Evolutionary conservation across 2,329 filamentous ascomycete species (phyloP).

Genomic region (Diaporthe amygdali): DNA sequence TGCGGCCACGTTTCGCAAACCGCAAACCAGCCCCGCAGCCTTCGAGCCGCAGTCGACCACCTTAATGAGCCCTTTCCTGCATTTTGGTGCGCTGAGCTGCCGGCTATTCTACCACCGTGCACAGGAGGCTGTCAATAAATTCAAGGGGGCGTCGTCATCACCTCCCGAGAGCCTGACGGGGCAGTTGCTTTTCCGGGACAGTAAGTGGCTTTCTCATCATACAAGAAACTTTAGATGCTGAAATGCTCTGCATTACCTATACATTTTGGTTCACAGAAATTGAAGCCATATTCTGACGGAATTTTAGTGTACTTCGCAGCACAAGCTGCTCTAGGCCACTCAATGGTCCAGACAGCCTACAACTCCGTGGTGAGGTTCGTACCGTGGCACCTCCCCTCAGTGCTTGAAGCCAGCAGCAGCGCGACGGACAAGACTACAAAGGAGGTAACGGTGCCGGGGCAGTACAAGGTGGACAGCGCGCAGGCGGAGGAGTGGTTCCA

Average conservation of each 20-base stretch:
- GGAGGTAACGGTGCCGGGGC: conserved; percentile 38
- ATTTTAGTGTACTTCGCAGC: conserved; percentile 73
- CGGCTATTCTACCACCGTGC: conserved; percentile 77
- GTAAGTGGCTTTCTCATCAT: not conserved
- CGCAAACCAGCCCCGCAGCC: conserved; percentile 74
- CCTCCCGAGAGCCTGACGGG: conserved; percentile 74
- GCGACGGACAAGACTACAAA: conserved; percentile 51
- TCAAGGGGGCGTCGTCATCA: conserved; percentile 60
- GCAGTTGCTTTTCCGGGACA: conserved; percentile 78
- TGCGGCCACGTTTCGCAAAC: conserved; percentile 77
- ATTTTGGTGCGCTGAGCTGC: conserved; percentile 75
- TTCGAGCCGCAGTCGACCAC: conserved; percentile 78
- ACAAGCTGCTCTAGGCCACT: conserved; percentile 69
- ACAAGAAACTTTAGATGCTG: not conserved
- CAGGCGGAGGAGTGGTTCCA: conserved; percentile 70
- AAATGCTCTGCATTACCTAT: too few species aligned
- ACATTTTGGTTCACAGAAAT: too few species aligned
- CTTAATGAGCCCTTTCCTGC: conserved; percentile 73
- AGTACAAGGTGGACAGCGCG: conserved; percentile 67
- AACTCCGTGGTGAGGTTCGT: conserved; percentile 76
- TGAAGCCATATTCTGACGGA: not conserved
- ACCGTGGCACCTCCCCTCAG: conserved; percentile 77
- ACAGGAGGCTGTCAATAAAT: conserved; percentile 63
- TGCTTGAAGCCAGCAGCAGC: conserved; percentile 42
- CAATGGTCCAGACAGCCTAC: conserved; percentile 67